Base-by-base conservation (phyloP, 1,284 basidiomycete genomes). In the Exobasidium cylindrosporum region DNA sequence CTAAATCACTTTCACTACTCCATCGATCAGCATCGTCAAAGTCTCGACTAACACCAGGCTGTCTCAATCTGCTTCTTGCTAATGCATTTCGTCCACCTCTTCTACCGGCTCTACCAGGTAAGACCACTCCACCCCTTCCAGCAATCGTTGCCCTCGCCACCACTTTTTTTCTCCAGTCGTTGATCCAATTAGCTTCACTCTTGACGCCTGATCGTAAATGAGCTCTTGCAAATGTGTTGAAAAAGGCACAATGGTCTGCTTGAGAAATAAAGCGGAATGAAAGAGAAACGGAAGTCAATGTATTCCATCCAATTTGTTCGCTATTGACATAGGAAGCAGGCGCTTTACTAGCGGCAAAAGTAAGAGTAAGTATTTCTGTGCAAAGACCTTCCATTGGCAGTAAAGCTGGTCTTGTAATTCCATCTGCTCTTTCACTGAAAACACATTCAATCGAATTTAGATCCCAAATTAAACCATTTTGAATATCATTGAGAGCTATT, bases 1-100 rank as follows among this genome's bases (percentile, higher is more conserved):
- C 73, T 6, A 56, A 53, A 30, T 72, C 73, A 35, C 65, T 67
- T 2, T 52, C 61, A 62, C 66, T 68, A 56, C 66, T 69, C 73
- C 73, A 75, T 35, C 50, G 17, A 46, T 73, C 73, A 14, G 72
- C 73, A 59, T 75, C 67, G 31, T 75, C 73, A 60, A 65, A 70
- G 11, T 66, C 68, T n/a, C 46, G 61, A 0, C 56, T 50, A 63
- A 70, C 62, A 0, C 72, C 71, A 1, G 60, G 58, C 13, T 67
- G 73, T 21, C 73, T 49, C 21, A 72, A 29, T 32, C 73, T 49
- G 17, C 59, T 61, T 17, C 72, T 54, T 1, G 66, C 52, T 31
- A 63, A 61, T 0, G 68, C 67, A 32, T 75, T 75, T 3, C 73
- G 59, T 3, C 65, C 64, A 13, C 61, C 58, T 4, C 50, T 31